These are phyloP conservation scores for Nannizziopsis arthrosporioides DNA, from an alignment of 2,329 filamentous ascomycete species.

Conservation along the genomic window DNA sequence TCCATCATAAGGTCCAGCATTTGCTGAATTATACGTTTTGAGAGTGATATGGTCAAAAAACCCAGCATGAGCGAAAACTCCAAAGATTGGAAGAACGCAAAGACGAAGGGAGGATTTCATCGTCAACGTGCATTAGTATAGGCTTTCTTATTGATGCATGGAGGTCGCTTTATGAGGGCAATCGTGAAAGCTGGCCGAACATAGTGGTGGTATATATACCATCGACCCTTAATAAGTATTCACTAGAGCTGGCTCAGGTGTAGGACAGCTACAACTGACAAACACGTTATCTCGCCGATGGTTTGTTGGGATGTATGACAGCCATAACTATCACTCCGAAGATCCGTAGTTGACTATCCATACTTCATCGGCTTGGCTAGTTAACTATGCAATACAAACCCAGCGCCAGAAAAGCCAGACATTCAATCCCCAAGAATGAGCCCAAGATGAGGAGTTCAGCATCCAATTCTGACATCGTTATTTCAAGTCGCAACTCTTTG, in stretches of 20 bases:
- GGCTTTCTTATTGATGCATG: neutral
- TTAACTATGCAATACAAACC: conserved; percentile 1
- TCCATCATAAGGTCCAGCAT: neutral
- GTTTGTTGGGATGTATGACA: neutral
- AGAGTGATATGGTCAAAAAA: neutral
- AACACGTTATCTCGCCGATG: no score
- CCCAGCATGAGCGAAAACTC: neutral
- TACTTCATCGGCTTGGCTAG: neutral
- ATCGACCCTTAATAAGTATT: no score
- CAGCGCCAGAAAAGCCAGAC: neutral
- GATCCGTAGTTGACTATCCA: neutral
- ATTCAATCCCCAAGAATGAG: no score
- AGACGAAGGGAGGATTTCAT: neutral
- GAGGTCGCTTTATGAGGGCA: neutral
- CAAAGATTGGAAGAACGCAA: neutral
- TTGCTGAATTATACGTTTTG: neutral
- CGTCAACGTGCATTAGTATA: neutral
- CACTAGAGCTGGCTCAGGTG: no score
- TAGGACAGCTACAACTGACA: no score
- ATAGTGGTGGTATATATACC: neutral
- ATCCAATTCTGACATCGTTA: no score
- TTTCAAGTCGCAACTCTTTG: no score
- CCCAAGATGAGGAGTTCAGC: no score
- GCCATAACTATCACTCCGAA: neutral
- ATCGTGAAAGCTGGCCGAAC: neutral